These are phyloP conservation scores for Podaxis sp. DNA, from an alignment of 768 basidiomycete species.

Conservation along the genomic window DNA sequence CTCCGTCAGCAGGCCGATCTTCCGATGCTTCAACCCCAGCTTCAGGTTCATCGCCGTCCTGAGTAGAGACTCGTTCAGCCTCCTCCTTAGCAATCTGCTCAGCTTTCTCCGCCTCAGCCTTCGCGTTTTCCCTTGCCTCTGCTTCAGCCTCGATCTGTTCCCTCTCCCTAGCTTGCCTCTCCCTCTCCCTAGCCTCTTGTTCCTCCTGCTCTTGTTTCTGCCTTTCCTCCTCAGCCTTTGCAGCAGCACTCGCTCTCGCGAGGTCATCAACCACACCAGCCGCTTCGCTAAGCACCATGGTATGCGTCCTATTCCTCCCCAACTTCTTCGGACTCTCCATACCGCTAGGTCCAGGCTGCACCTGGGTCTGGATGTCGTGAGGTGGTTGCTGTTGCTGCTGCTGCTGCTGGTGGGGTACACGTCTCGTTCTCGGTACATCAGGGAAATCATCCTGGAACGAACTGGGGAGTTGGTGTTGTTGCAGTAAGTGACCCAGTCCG, in stretches of 20 bases:
- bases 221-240: conserved; percentile 4
- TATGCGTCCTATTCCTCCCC: conserved; percentile 66
- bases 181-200: conserved; percentile 10
- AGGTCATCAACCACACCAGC: conserved; percentile 36
- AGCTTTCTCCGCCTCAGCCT: not conserved
- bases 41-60: not conserved
- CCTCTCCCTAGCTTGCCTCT: not conserved
- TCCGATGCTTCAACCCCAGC: not conserved
- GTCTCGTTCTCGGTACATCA: conserved; percentile 8
- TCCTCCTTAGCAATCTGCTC: not conserved
- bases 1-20: not conserved
- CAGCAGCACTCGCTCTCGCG: conserved; percentile 13
- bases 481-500: not conserved
- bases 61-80: not conserved
- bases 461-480: conserved; percentile 6
- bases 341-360: not conserved
- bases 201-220: conserved; percentile 18
- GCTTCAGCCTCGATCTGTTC: not conserved
- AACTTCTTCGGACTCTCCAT: conserved; percentile 40
- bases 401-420: not conserved
- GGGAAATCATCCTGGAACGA: conserved; percentile 8
- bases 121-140: not conserved
- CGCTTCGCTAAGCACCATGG: conserved; percentile 65
- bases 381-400: not conserved
- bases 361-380: not conserved